A percentile compares a stretch with the other conserved stretches of the same genome.
These are phyloP conservation scores for Microdochium bolleyi DNA, from an alignment of 2,329 filamentous ascomycete species.

Conservation along the genomic window DNA sequence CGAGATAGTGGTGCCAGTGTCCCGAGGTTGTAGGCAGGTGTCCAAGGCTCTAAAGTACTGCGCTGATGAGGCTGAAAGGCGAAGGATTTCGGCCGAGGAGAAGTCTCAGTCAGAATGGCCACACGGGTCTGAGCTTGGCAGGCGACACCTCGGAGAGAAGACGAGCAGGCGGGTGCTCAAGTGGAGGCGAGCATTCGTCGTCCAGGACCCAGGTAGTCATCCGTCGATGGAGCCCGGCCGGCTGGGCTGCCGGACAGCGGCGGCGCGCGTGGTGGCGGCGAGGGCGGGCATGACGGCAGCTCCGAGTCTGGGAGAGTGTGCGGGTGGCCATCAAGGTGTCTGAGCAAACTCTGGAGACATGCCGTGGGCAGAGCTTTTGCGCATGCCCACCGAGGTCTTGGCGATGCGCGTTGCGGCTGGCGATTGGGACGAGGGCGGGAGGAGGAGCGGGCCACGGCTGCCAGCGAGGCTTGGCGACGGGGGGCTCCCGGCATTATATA, in stretches of 20 bases:
- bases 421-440: too few relatives aligned
- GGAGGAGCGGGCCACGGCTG: background rate
- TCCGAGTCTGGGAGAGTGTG: background rate
- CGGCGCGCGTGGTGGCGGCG: too few relatives aligned
- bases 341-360: constrained; percentile 7
- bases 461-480: background rate
- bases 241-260: too few relatives aligned
- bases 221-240: too few relatives aligned
- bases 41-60: background rate
- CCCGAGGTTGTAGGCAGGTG: background rate
- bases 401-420: background rate
- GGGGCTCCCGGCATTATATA: background rate
- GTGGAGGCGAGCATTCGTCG: background rate
- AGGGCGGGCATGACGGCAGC: background rate
- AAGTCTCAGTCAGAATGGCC: background rate
- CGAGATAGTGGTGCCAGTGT: background rate
- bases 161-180: background rate
- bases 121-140: background rate
- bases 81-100: background rate
- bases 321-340: constrained; percentile 9
- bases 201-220: too few relatives aligned
- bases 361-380: background rate
- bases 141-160: background rate
- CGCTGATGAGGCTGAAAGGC: background rate
- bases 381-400: background rate